Conservation (phyloP, 495 filamentous ascomycete genomes). For the Parathielavia hyrcaniae region DNA sequence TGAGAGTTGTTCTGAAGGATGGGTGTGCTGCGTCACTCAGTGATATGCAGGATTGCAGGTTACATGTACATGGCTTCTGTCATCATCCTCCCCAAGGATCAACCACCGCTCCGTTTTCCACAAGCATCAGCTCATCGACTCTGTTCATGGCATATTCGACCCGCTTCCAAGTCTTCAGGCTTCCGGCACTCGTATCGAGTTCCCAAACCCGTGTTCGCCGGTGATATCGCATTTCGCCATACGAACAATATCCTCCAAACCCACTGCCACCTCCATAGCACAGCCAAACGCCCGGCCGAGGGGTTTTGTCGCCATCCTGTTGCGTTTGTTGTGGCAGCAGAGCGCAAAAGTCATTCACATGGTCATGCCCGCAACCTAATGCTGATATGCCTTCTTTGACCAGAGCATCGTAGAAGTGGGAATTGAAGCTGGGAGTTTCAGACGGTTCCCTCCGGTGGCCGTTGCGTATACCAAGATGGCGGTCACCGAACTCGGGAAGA, state of each 20-base stretch:
- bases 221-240: neutral
- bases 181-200: neutral
- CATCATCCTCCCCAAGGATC: no score
- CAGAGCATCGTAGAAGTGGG: constrained; percentile 1
- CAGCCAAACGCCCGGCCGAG: neutral
- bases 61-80: no score
- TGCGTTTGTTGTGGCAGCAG: constrained; percentile 3
- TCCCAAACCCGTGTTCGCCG: neutral
- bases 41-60: no score
- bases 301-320: constrained; percentile 1
- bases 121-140: no score
- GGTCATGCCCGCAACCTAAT: neutral
- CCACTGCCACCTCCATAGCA: constrained; percentile 2
- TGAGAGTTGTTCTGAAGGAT: no score
- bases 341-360: constrained; percentile 1
- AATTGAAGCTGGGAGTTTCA: constrained; percentile 2
- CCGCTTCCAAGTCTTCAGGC: constrained; percentile 1
- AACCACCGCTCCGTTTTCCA: no score
- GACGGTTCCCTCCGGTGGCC: neutral
- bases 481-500: constrained; percentile 3
- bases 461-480: neutral
- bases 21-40: no score
- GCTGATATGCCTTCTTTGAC: neutral
- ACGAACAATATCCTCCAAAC: neutral
- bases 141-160: neutral